Conservation (phyloP, 2,329 filamentous ascomycete species). For the Paramyrothecium roridum region DNA sequence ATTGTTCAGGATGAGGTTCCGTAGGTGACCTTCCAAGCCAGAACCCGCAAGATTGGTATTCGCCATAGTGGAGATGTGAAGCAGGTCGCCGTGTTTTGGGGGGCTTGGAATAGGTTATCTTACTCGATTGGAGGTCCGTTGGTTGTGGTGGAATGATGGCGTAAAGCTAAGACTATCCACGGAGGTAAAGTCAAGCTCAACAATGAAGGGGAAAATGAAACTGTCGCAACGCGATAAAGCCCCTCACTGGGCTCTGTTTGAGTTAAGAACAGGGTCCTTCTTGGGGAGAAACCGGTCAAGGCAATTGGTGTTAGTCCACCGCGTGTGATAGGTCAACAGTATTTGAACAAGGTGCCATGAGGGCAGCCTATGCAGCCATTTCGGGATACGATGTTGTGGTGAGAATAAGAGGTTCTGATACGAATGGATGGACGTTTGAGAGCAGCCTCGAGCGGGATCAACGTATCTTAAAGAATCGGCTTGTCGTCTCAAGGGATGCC, state of each 20-base stretch:
- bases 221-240: neutral
- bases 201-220: neutral
- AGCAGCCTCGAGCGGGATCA: neutral
- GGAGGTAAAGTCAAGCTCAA: too few species aligned
- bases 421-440: too few species aligned
- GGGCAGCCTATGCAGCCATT: neutral
- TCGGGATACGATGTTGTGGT: too few species aligned
- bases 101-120: slow-evolving; percentile 1
- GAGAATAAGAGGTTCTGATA: too few species aligned
- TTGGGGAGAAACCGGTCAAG: neutral
- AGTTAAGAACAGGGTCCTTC: neutral
- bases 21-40: slow-evolving; percentile 53
- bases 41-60: slow-evolving; percentile 9
- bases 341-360: neutral
- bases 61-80: neutral
- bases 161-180: neutral
- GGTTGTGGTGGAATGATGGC: neutral
- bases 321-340: neutral
- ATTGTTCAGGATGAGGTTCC: slow-evolving; percentile 58
- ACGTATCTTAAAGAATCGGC: neutral
- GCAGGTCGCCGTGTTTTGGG: neutral
- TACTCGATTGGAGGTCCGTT: neutral
- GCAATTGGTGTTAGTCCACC: neutral
- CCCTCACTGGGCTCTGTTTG: neutral
- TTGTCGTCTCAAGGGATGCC: too few species aligned